phyloP scores from a whole-genome alignment of 768 basidiomycete species.

The Rhizopogon vinicolor region DNA sequence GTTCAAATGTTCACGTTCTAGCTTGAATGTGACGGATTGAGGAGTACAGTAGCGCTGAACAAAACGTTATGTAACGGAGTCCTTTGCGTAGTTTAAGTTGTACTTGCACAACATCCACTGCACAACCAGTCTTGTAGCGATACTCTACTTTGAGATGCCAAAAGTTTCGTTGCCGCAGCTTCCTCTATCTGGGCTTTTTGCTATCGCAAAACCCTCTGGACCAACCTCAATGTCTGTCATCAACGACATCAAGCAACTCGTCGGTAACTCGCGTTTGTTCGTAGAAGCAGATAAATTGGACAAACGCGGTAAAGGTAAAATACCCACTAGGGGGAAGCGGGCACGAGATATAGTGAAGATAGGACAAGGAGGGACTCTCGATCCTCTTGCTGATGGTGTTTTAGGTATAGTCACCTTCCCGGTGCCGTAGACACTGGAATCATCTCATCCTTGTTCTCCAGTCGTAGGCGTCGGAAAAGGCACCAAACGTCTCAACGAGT shows the following conservation, averaged over 20 bases:
- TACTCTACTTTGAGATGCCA: conserved; percentile 47
- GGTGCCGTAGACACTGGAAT: neutral
- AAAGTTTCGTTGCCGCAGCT: conserved; percentile 48
- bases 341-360: conserved; percentile 60
- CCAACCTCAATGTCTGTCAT: conserved; percentile 90
- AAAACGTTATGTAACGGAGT: no score
- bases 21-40: no score
- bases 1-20: no score
- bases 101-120: no score
- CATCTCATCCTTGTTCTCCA: conserved; percentile 24
- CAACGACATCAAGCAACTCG: conserved; percentile 78
- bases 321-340: conserved; percentile 31
- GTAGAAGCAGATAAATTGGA: conserved; percentile 52
- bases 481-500: conserved; percentile 80
- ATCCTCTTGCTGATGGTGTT: conserved; percentile 95
- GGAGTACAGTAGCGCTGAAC: no score
- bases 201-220: conserved; percentile 86
- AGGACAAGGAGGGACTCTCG: conserved; percentile 92
- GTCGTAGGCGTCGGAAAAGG: conserved; percentile 88
- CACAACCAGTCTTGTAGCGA: neutral
- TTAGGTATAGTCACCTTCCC: conserved; percentile 51
- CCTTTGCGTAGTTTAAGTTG: no score
- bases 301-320: conserved; percentile 42
- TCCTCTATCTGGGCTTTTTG: conserved; percentile 82
- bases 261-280: conserved; percentile 76